Base-by-base conservation (phyloP, 495 filamentous ascomycete species). In the Xylaria castorea region DNA sequence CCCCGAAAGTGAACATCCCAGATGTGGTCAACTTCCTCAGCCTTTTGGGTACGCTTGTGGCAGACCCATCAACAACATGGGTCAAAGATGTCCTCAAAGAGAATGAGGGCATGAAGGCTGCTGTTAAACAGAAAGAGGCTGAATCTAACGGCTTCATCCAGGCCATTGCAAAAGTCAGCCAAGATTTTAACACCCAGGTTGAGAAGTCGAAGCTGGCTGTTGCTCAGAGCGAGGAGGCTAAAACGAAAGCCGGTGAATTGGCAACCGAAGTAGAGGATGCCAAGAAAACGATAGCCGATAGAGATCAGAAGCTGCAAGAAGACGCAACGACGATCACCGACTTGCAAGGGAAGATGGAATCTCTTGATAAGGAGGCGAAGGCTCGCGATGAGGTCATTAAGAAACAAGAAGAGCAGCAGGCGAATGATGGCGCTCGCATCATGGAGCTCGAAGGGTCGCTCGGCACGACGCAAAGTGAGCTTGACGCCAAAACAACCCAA, bases 221-320 rank as follows among this genome's bases (percentile, higher is more conserved):
- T 9, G 25, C 69, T n/a, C n/a, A 71, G 11, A 71, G 60, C 60
- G 34, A 65, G 0, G 44, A 36, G 5, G 58, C 69, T 0, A 65
- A 71, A 34, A 36, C 46, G 5, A 64, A 65, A 46, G 69, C 69
- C 14, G 16, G 22, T 2, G 69, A 64, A 48, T 44, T 64, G 36
- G 57, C 2, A 3, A 71, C 22, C 36, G 58, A 53, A 6, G 9
- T 71, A 22, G 61, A 64, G 22, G 36, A 25, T 6, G 61, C 50
- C n/a, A 71, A 38, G 3, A 53, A 64, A 34, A 65, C 40, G 11
- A 40, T 71, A 30, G 46, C 58, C 46, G 69, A 71, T 1, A 71
- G 46, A 36, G 58, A 65, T 16, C 30, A 71, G 58, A 36, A 64
- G 60, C 16, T 65, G 20, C 25, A 71, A 65, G 30, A 64, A 38